A percentile compares a stretch with the other conserved stretches of the same genome.
phyloP scores from a whole-genome alignment of 352 stramenopile species.

The Albugo laibachii region DNA sequence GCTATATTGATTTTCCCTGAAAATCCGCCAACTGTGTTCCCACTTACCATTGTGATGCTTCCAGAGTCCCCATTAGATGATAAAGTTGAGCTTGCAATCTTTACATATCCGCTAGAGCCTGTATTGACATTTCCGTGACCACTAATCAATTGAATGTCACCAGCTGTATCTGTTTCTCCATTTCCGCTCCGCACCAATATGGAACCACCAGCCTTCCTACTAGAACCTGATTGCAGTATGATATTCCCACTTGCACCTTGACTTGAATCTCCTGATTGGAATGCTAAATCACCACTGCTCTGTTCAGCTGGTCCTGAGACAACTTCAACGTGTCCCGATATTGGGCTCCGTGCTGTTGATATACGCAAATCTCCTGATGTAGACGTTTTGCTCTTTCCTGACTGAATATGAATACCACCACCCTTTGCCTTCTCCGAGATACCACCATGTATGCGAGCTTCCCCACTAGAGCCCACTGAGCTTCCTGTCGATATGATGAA shows the following conservation, averaged over 20 bases:
- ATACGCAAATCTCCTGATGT: too few relatives aligned
- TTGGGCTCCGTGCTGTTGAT: too few relatives aligned
- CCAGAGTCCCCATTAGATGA: background rate
- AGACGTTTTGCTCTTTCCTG: background rate
- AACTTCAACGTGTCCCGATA: too few relatives aligned
- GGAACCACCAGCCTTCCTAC: background rate
- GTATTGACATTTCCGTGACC: background rate
- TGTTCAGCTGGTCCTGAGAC: background rate
- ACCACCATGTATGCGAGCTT: background rate
- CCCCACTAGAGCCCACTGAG: too few relatives aligned
- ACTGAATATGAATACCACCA: background rate
- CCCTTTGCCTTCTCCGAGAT: background rate
- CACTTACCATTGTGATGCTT: background rate
- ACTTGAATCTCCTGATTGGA: background rate
- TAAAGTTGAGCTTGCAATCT: background rate
- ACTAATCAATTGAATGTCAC: constrained; percentile 1
- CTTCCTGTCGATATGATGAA: too few relatives aligned
- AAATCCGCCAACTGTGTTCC: too few relatives aligned
- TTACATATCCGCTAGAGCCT: background rate
- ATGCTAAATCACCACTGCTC: constrained; percentile 1
- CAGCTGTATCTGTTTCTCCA: background rate
- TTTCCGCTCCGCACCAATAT: background rate
- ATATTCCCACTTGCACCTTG: background rate
- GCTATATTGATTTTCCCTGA: too few relatives aligned
- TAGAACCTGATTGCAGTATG: constrained; percentile 1